A percentile compares a stretch with the other conserved stretches of the same genome.
Evolutionary conservation across 2,329 filamentous ascomycete species (phyloP).

Genomic region (Paramyrothecium sp.): DNA sequence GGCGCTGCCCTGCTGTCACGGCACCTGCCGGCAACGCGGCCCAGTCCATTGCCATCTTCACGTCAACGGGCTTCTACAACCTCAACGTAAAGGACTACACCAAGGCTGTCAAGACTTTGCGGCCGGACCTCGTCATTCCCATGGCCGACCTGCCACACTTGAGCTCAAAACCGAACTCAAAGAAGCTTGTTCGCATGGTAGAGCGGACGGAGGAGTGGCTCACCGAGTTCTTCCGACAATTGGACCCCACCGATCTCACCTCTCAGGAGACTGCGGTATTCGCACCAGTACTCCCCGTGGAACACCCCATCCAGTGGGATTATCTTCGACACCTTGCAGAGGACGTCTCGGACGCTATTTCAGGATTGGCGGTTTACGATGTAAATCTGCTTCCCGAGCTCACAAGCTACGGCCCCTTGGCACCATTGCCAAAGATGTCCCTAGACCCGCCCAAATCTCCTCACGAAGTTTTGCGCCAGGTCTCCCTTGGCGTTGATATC

Average conservation of each 20-base stretch:
- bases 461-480: constrained; percentile 72
- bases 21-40: constrained; percentile 71
- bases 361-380: constrained; percentile 78
- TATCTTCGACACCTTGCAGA: constrained; percentile 73
- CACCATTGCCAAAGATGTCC: constrained; percentile 68
- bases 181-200: constrained; percentile 78
- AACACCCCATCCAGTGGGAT: constrained; percentile 71
- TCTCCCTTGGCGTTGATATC: constrained; percentile 76
- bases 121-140: constrained; percentile 78
- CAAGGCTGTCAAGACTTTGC: constrained; percentile 60
- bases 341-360: constrained; percentile 57
- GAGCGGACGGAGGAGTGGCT: constrained; percentile 85
- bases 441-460: constrained; percentile 70
- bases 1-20: constrained; percentile 72
- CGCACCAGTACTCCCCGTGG: constrained; percentile 71
- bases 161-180: constrained; percentile 57
- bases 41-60: constrained; percentile 72
- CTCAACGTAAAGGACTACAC: constrained; percentile 70
- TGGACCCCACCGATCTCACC: constrained; percentile 21
- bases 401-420: constrained; percentile 49
- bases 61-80: constrained; percentile 79
- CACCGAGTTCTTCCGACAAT: constrained; percentile 58
- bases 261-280: constrained; percentile 46
- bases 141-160: constrained; percentile 66
- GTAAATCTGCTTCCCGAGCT: constrained; percentile 67